Conservation (phyloP, 208 protist genomes). For the Leptomonas seymouri region DNA sequence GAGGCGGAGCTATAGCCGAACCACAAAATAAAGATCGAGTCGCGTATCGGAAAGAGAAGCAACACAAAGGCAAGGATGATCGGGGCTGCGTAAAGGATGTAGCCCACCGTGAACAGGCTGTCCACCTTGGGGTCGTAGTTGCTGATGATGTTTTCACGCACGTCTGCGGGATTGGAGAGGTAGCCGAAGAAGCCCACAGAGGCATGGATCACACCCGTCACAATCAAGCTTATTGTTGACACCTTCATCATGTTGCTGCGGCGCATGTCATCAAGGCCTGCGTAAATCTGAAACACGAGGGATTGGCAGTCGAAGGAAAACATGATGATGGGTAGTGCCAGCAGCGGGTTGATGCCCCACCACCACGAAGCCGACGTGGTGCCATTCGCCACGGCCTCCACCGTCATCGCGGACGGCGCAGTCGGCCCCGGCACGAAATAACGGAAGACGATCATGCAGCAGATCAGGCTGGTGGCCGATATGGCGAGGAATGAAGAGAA, state of each 20-base stretch:
- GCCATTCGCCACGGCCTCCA: conserved; percentile 15
- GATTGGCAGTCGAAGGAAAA: conserved; percentile 87
- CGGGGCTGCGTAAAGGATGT: conserved; percentile 61
- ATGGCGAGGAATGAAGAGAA: conserved; percentile 70
- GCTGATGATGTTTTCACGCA: conserved; percentile 77
- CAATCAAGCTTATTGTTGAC: conserved; percentile 48
- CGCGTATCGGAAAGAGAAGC: conserved; percentile 75
- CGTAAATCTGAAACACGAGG: conserved; percentile 82
- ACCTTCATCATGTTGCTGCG: conserved; percentile 68
- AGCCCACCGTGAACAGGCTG: conserved; percentile 58
- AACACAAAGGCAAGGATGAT: conserved; percentile 70
- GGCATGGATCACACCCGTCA: conserved; percentile 57
- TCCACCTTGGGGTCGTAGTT: conserved; percentile 78
- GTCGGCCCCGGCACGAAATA: conserved; percentile 57
- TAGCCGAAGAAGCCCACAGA: conserved; percentile 80
- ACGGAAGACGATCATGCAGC: conserved; percentile 61
- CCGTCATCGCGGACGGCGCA: conserved; percentile 16
- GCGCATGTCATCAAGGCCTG: conserved; percentile 54
- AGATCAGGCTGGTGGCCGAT: conserved; percentile 57
- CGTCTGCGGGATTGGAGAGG: conserved; percentile 53
- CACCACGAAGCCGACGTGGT: conserved; percentile 37
- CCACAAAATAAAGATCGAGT: conserved; percentile 81
- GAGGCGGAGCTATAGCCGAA: conserved; percentile 73
- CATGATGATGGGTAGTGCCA: conserved; percentile 80
- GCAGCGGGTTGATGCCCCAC: conserved; percentile 45